These are phyloP conservation scores for Lachnellula hyalina DNA, from an alignment of 2,329 filamentous ascomycete species.

Conservation along the genomic window DNA sequence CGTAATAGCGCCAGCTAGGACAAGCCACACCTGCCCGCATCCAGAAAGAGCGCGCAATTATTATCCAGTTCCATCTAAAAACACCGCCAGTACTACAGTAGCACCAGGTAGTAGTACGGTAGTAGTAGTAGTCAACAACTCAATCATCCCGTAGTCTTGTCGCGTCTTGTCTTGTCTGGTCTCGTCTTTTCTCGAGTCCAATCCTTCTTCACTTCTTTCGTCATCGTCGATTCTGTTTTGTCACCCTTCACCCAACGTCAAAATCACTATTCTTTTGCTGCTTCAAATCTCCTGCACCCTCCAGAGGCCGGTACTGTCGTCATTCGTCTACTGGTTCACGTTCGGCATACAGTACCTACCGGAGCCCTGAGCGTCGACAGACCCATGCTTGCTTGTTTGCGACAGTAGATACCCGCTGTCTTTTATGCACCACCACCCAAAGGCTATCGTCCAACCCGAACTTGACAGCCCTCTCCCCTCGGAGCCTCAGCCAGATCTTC, in stretches of 20 bases:
- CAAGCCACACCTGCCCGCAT: no score
- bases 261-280: no score
- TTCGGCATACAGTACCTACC: not conserved
- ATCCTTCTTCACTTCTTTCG: not conserved
- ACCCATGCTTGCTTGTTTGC: not conserved
- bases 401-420: slow-evolving; percentile 14
- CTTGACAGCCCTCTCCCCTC: not conserved
- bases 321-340: slow-evolving; percentile 2
- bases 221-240: not conserved
- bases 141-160: not conserved
- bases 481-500: not conserved
- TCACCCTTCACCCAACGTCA: not conserved
- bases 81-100: no score
- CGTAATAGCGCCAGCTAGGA: no score
- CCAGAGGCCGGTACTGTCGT: not conserved
- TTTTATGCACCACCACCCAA: slow-evolving; percentile 16
- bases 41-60: no score
- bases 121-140: no score
- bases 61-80: no score
- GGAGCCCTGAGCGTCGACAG: no score
- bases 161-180: not conserved
- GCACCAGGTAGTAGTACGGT: no score
- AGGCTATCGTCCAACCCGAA: no score
- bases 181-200: not conserved
- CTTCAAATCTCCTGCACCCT: not conserved